A percentile compares a stretch with the other conserved stretches of the same genome.
Evolutionary conservation across 169 alveolate genomes (phyloP).

Genomic region (Plasmodium yoelii): DNA sequence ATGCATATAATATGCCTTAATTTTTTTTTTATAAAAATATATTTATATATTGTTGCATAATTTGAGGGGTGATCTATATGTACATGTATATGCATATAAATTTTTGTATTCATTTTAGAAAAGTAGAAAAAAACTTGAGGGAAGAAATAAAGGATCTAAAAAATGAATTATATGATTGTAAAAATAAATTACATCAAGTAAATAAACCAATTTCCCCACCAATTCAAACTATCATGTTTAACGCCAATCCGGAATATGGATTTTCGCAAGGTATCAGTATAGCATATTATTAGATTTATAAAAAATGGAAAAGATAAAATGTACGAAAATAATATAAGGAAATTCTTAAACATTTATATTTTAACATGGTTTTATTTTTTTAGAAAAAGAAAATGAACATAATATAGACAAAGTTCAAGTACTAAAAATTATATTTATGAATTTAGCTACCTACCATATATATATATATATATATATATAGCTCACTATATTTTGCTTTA

Average conservation of each 20-base stretch:
- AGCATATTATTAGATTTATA: neutral
- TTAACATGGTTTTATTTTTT: neutral
- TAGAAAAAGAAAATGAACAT: neutral
- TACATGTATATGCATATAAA: neutral
- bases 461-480: no score
- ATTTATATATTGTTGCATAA: neutral
- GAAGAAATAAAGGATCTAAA: slow-evolving; percentile 51
- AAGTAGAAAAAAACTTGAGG: slow-evolving; percentile 28
- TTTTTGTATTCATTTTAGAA: slow-evolving; percentile 12
- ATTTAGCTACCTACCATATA: no score
- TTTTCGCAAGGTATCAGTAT: neutral
- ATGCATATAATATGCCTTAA: neutral
- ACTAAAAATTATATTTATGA: neutral
- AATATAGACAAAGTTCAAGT: neutral
- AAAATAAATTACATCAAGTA: slow-evolving; percentile 26
- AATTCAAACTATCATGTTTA: slow-evolving; percentile 9
- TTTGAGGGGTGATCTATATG: neutral
- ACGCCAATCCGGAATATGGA: neutral
- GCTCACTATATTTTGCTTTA: no score
- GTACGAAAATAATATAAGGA: no score
- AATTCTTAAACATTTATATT: no score
- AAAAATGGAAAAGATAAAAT: no score
- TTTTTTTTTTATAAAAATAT: neutral
- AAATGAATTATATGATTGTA: slow-evolving; percentile 68
- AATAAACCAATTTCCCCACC: neutral